Percentiles rank a stretch among this genome's conserved stretches.
phyloP scores from a whole-genome alignment of 306 rosid genomes.

The Oxytropis ochrocephala region DNA sequence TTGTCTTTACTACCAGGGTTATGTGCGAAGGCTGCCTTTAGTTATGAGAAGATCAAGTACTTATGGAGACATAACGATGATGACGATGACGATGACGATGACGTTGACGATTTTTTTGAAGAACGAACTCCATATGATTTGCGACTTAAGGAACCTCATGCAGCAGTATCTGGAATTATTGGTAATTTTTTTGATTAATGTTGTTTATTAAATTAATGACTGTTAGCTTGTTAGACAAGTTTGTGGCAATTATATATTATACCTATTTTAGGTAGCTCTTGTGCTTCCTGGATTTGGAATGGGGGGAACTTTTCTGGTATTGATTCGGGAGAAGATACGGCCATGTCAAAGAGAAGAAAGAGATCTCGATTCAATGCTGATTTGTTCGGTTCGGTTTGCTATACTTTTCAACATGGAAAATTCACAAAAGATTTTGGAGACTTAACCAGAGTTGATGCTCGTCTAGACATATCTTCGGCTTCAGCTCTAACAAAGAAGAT shows the following conservation, averaged over 20 bases:
- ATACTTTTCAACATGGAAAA: conserved; percentile 64
- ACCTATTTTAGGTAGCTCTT: conserved; percentile 29
- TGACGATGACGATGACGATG: conserved; percentile 24
- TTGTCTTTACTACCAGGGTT: conserved; percentile 62
- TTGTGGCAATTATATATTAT: conserved; percentile 7
- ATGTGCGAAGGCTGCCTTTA: conserved; percentile 73
- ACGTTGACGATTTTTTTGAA: conserved; percentile 20
- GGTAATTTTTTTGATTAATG: conserved; percentile 41
- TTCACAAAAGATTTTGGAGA: conserved; percentile 52
- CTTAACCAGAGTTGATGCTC: conserved; percentile 79
- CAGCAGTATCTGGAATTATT: conserved; percentile 65
- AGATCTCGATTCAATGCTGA: conserved; percentile 31
- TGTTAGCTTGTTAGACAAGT: background rate
- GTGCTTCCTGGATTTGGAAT: conserved; percentile 32
- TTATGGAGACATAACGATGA: conserved; percentile 51
- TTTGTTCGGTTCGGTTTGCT: conserved; percentile 77
- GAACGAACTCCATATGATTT: conserved; percentile 46
- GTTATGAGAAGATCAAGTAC: conserved; percentile 55
- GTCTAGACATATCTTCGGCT: conserved; percentile 68
- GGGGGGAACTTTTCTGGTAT: conserved; percentile 12
- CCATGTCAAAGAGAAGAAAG: conserved; percentile 16
- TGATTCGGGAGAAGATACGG: conserved; percentile 23
- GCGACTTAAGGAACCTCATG: conserved; percentile 63
- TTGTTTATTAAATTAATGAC: background rate
- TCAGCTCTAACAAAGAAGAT: conserved; percentile 57